phyloP scores from a whole-genome alignment of 2,329 filamentous ascomycete genomes.

The Lomentospora prolificans region DNA sequence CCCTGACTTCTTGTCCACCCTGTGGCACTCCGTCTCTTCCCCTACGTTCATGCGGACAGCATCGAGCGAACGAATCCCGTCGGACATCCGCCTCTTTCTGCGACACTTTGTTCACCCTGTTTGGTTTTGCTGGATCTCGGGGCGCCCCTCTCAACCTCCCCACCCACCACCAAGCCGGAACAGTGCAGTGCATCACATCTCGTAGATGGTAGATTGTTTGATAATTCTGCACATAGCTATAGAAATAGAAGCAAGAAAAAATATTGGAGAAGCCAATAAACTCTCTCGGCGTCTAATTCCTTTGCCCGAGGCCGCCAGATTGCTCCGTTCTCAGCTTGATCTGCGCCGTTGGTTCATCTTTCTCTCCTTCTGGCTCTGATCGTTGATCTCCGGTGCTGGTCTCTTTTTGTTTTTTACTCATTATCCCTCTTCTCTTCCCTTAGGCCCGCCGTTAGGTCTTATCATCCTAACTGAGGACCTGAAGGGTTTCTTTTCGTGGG shows the following conservation, averaged over 20 bases:
- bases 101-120: conserved; percentile 3
- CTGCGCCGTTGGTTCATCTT: conserved; percentile 3
- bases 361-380: conserved; percentile 1
- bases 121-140: neutral
- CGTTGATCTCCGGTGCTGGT: conserved; percentile 5
- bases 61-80: neutral
- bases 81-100: neutral
- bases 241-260: neutral
- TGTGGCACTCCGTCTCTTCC: neutral
- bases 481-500: neutral
- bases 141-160: neutral
- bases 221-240: neutral
- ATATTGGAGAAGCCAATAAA: neutral
- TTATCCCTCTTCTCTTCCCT: neutral
- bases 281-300: neutral
- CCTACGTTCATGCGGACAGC: conserved; percentile 4
- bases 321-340: neutral
- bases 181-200: neutral
- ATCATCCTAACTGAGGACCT: neutral
- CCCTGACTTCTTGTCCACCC: neutral
- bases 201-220: neutral
- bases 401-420: conserved; percentile 4
- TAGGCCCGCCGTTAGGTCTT: neutral
- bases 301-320: neutral
- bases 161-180: neutral